A percentile compares a stretch with the other conserved stretches of the same genome.
phyloP scores from a whole-genome alignment of 495 filamentous ascomycete species.

The Xylaria scruposa region DNA sequence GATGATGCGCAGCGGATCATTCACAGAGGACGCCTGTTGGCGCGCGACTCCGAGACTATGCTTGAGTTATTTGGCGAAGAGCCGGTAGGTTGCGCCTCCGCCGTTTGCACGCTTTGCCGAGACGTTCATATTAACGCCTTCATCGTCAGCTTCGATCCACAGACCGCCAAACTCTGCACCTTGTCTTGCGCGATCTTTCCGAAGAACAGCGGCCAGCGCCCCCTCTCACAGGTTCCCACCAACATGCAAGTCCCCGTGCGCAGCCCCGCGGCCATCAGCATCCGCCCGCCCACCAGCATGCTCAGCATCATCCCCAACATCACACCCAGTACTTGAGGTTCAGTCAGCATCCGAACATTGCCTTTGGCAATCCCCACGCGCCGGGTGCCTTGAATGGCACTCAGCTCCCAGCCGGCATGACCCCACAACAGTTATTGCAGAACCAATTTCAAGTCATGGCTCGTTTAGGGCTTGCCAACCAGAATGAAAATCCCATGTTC shows the following conservation, averaged over 20 bases:
- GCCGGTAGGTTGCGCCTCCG: constrained; percentile 52
- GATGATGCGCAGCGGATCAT: constrained; percentile 69
- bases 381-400: constrained; percentile 21
- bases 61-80: constrained; percentile 62
- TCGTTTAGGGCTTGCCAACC: constrained; percentile 28
- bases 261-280: not conserved
- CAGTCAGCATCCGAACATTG: constrained; percentile 26
- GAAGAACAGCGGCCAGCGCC: constrained; percentile 35
- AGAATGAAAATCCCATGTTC: constrained; percentile 13
- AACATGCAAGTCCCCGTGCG: constrained; percentile 20
- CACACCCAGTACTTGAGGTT: constrained; percentile 27
- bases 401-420: constrained; percentile 26
- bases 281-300: not conserved
- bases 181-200: constrained; percentile 61
- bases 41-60: constrained; percentile 61
- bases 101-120: not conserved
- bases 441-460: constrained; percentile 29
- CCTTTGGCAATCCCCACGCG: constrained; percentile 34
- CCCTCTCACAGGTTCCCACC: constrained; percentile 21
- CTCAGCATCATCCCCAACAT: constrained; percentile 23
- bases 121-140: constrained; percentile 24
- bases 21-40: constrained; percentile 66
- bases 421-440: constrained; percentile 34
- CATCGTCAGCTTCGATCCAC: constrained; percentile 51
- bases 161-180: constrained; percentile 63